Base-by-base conservation (phyloP, 129 eudicot genomes). In the carrot (Daucus carota) region DNA sequence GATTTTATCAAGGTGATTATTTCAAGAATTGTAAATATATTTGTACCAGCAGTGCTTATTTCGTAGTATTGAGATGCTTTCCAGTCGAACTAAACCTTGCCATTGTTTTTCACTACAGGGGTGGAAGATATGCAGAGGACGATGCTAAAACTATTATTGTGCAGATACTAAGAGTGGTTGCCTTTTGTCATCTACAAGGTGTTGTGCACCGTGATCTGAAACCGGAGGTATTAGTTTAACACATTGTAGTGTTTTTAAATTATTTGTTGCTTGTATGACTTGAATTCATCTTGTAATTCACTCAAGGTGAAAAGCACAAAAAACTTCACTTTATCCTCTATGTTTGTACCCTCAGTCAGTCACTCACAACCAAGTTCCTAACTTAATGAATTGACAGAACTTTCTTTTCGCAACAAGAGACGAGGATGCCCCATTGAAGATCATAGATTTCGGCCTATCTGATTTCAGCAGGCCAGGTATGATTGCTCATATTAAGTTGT, bases 141-240 rank as follows among this genome's bases (percentile, higher is more conserved):
- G 97, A 95, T 84, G 99, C 97, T 63, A 95, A 88, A 85, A 82
- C 83, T 13, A 95, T 91, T 43, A 84, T 95, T 50, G 75, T 81
- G 78, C 99, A 95, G 77, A 89, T 95, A 70, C 79, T 95, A 48
- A 80, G 80, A 46, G 87, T 89, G 48, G 93, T 88, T 80, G 87
- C 97, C 77, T 95, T 89, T 81, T 89, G 91, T 79, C 99, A 95
- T 84, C 91, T 91, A 47, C 99, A 95, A 76, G 99, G 99, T 62
- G 97, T 95, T 80, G 97, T 95, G 67, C 99, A 95, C 87, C 97
- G 99, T 75, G 99, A 95, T 89, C 79, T 95, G 50, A 95, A 95
- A 73, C 99, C 99, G 16, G 99, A 95, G 99, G 97, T 95, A 78
- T 66, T 29, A 16, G 29, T 72, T 57, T 57, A n/a, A 57, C 31